These are phyloP conservation scores for Russula vinacea DNA, from an alignment of 768 basidiomycete genomes.

Conservation along the genomic window DNA sequence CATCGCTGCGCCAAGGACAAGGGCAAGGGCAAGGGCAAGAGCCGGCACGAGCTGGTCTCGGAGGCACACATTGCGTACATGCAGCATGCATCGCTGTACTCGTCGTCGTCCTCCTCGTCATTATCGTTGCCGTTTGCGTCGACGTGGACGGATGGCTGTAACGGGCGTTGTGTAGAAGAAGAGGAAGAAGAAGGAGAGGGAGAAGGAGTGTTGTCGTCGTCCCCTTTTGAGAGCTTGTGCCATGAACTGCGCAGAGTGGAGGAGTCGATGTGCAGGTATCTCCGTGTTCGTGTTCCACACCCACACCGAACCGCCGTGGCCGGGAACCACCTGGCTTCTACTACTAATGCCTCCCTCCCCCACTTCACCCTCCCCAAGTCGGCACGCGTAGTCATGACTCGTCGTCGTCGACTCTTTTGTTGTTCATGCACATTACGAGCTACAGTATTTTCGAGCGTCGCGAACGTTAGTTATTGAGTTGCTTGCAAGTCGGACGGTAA, in stretches of 20 bases:
- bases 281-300: not conserved
- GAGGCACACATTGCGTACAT: constrained; percentile 21
- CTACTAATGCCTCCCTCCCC: not conserved
- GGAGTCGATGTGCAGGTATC: constrained; percentile 5
- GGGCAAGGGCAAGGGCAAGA: constrained; percentile 5
- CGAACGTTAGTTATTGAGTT: too few relatives aligned
- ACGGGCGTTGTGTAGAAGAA: not conserved
- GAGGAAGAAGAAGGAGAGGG: not conserved
- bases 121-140: not conserved
- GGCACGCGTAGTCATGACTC: too few relatives aligned
- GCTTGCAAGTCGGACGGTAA: too few relatives aligned
- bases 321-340: not conserved
- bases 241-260: constrained; percentile 17
- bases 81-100: not conserved
- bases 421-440: too few relatives aligned
- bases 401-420: not conserved
- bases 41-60: constrained; percentile 25
- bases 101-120: not conserved
- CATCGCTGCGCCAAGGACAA: not conserved
- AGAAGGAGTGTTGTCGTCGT: too few relatives aligned
- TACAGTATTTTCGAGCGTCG: too few relatives aligned
- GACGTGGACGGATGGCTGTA: not conserved
- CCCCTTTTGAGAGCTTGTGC: constrained; percentile 20
- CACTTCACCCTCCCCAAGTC: not conserved
- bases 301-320: too few relatives aligned